Percentiles rank a stretch among this genome's conserved stretches.
Conservation (phyloP, 2,329 filamentous ascomycete species). For the Claviceps sp. region DNA sequence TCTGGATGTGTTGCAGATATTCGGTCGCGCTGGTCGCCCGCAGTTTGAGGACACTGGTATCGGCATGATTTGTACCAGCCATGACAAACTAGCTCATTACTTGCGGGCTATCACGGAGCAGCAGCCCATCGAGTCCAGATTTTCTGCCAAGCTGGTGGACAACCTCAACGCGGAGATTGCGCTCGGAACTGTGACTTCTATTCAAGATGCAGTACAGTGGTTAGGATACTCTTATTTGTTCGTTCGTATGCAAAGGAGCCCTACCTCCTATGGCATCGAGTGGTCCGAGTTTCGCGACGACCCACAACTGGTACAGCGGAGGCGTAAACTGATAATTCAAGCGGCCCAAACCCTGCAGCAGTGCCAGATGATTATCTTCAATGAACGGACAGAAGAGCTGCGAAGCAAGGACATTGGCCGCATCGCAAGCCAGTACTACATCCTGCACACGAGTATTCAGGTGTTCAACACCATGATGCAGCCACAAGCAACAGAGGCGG, state of each 20-base stretch:
- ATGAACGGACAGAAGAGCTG: constrained; percentile 84
- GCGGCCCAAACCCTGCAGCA: constrained; percentile 77
- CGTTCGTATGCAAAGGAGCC: constrained; percentile 88
- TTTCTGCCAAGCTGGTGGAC: constrained; percentile 86
- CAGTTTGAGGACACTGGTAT: constrained; percentile 97
- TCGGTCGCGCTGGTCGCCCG: constrained; percentile 91
- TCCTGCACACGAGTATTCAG: constrained; percentile 83
- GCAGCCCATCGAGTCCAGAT: constrained; percentile 92
- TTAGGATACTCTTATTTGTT: constrained; percentile 96
- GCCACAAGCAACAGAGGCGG: constrained; percentile 72
- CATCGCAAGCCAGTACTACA: constrained; percentile 95
- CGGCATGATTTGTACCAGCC: constrained; percentile 93
- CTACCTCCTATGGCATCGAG: constrained; percentile 85
- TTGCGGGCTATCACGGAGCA: constrained; percentile 87
- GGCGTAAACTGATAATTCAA: constrained; percentile 75
- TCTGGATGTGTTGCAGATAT: constrained; percentile 92
- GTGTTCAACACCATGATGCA: constrained; percentile 96
- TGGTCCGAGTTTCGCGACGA: constrained; percentile 86
- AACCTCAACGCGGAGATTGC: constrained; percentile 94
- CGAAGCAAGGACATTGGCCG: constrained; percentile 89
- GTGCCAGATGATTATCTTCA: constrained; percentile 98
- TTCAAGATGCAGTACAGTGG: constrained; percentile 90
- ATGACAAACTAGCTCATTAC: constrained; percentile 88
- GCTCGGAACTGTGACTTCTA: constrained; percentile 86
- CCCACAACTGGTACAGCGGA: constrained; percentile 70